phyloP scores from a whole-genome alignment of 345 rosid genomes.

The Aurinia saxatilis region DNA sequence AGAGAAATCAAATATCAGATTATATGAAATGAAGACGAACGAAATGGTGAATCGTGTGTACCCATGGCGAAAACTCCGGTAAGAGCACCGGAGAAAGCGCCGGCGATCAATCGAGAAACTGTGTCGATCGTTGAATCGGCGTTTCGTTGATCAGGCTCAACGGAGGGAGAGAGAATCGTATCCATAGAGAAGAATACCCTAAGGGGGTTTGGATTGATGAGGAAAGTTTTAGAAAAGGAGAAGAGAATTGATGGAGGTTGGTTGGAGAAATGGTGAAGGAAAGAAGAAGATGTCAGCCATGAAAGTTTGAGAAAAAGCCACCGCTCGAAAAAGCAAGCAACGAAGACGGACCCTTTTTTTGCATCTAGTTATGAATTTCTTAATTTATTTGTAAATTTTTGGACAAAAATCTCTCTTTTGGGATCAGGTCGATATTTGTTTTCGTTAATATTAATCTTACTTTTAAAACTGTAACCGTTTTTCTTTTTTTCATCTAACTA shows the following conservation, averaged over 20 bases:
- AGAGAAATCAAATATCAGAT: slow-evolving; percentile 2
- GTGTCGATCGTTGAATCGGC: slow-evolving; percentile 27
- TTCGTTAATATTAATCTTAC: too few relatives aligned
- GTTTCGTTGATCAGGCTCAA: slow-evolving; percentile 32
- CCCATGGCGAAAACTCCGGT: slow-evolving; percentile 66
- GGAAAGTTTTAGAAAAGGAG: neutral
- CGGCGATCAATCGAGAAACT: slow-evolving; percentile 41
- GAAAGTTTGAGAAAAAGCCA: slow-evolving; percentile 23
- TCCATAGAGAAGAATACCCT: slow-evolving; percentile 23
- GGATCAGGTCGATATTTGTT: too few relatives aligned
- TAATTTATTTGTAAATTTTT: too few relatives aligned
- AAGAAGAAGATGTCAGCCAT: slow-evolving; percentile 15
- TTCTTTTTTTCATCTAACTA: too few relatives aligned
- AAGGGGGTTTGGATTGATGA: slow-evolving; percentile 3
- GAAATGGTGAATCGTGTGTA: slow-evolving; percentile 5
- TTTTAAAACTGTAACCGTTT: too few relatives aligned
- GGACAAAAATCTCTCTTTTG: too few relatives aligned
- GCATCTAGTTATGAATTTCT: too few relatives aligned
- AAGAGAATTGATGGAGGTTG: neutral
- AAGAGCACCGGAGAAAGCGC: slow-evolving; percentile 55
- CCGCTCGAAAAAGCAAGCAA: slow-evolving; percentile 9
- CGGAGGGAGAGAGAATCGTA: slow-evolving; percentile 21
- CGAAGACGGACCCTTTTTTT: slow-evolving; percentile 6
- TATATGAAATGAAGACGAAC: neutral
- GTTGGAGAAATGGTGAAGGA: neutral